Evolutionary conservation across 2,329 filamentous ascomycete species (phyloP).

Genomic region (Apiospora sp.): DNA sequence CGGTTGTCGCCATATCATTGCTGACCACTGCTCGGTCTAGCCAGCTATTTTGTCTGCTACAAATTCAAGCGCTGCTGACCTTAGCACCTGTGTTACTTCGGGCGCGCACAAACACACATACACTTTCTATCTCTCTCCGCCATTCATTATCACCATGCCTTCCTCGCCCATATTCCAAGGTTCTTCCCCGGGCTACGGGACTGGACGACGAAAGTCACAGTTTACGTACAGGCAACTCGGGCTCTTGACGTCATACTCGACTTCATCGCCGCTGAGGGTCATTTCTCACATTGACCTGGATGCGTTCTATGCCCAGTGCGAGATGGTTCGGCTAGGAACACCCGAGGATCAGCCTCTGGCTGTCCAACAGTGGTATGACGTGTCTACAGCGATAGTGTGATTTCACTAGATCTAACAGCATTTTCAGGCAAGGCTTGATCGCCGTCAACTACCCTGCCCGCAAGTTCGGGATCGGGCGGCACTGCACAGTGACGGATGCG

Average conservation of each 20-base stretch:
- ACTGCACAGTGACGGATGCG: constrained; percentile 82
- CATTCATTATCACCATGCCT: neutral
- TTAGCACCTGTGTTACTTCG: neutral
- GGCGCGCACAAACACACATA: neutral
- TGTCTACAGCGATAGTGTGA: neutral
- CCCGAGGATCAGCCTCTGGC: constrained; percentile 82
- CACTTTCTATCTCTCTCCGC: neutral
- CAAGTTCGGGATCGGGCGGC: constrained; percentile 78
- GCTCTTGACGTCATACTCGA: constrained; percentile 25
- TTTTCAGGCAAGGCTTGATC: constrained; percentile 81
- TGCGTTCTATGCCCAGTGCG: constrained; percentile 97
- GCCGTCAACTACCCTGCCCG: constrained; percentile 96
- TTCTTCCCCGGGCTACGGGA: constrained; percentile 16
- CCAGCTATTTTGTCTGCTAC: neutral
- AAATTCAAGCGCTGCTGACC: neutral
- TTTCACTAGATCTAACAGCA: constrained; percentile 13
- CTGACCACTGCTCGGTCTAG: neutral
- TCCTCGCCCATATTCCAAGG: constrained; percentile 16
- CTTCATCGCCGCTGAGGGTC: constrained; percentile 23
- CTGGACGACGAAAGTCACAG: constrained; percentile 9
- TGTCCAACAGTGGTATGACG: constrained; percentile 84
- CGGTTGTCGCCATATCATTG: neutral
- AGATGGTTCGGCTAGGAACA: constrained; percentile 84
- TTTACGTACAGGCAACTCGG: constrained; percentile 24
- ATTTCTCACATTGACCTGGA: constrained; percentile 71